Evolutionary conservation across 192 early-diverging fungal genomes (phyloP).

Genomic region (Phycomyces blakesleeanus): DNA sequence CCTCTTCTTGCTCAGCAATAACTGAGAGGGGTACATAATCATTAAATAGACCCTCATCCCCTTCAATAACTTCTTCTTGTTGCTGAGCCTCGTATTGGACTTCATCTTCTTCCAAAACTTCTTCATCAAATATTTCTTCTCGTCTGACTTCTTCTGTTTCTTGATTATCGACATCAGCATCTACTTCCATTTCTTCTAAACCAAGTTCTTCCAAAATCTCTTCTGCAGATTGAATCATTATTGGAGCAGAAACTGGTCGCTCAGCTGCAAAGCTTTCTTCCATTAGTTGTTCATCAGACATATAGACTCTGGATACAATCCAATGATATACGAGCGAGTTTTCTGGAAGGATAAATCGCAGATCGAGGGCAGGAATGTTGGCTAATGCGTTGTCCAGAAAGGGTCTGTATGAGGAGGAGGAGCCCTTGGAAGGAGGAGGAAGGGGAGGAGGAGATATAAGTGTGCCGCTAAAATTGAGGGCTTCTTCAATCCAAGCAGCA

Average conservation of each 20-base stretch:
- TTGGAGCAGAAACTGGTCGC: not conserved
- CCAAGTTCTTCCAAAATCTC: constrained; percentile 27
- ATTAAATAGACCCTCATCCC: not conserved
- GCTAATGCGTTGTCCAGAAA: constrained; percentile 11
- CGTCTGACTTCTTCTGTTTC: not conserved
- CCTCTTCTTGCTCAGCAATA: constrained; percentile 1
- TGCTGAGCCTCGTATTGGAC: not conserved
- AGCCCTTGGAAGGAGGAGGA: not conserved
- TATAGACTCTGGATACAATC: constrained; percentile 51
- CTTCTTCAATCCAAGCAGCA: constrained; percentile 19
- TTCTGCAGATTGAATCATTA: constrained; percentile 22
- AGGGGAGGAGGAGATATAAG: not conserved
- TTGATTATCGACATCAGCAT: not conserved
- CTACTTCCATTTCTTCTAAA: not conserved
- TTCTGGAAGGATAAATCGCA: constrained; percentile 28
- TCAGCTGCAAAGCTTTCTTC: constrained; percentile 52
- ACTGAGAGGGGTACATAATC: not conserved
- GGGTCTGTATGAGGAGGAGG: constrained; percentile 1
- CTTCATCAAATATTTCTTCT: constrained; percentile 31
- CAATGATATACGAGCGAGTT: constrained; percentile 48
- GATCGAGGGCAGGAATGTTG: constrained; percentile 9
- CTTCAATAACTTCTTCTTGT: not conserved
- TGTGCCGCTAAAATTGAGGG: constrained; percentile 1
- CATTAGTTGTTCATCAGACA: constrained; percentile 53
- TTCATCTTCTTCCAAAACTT: not conserved